Evolutionary conservation across 352 stramenopile genomes (phyloP), one percentile per base, ranked within the genome.

Genomic region (Thalassiosira mediterranea): DNA sequence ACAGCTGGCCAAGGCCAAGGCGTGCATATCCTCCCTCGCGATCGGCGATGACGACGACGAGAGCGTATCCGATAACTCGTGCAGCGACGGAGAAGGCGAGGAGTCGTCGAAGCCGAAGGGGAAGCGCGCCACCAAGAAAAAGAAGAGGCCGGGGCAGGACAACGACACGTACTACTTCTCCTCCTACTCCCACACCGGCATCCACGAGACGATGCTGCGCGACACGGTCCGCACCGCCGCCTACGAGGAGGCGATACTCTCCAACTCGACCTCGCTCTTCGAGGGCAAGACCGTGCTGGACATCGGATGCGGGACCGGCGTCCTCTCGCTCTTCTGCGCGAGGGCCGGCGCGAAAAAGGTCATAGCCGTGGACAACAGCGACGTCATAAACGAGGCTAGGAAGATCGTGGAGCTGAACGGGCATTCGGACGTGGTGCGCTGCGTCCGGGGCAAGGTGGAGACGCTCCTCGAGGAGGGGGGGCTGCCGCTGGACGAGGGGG

Each of bases 161-260:
- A 90, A 91, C 53, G 83, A 91, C 60, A 86, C 81, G 2, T 98
- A 98, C 79, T 98, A 98, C 85, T 98, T 98, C 88, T 90, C 97
- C 81, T 97, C 92, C 63, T 98, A 98, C 85, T 97, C 95, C 54
- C 94, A 98, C 87, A 97, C 97, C 77, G 93, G 94, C 40, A 98
- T 98, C 72, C 96, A 98, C 86, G 94, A 98, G 76, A 95, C 97
- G 64, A 98, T 98, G 96, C 92, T 98, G 44, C 96, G 96, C 72
- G 95, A 98, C 72, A 89, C 94, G 21, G 94, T 98, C 31, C 88
- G 96, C 56, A 98, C 96, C 23, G 93, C 96, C 64, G 93, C 94
- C 15, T 98, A 98, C 81, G 96, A 97, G 90, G 95, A 98, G 72
- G 94, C 95, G 42, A 98, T 98, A 62, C 75, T 98, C 19, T 90